phyloP scores from a whole-genome alignment of 352 stramenopile genomes.

The Globisporangium middletonii region DNA sequence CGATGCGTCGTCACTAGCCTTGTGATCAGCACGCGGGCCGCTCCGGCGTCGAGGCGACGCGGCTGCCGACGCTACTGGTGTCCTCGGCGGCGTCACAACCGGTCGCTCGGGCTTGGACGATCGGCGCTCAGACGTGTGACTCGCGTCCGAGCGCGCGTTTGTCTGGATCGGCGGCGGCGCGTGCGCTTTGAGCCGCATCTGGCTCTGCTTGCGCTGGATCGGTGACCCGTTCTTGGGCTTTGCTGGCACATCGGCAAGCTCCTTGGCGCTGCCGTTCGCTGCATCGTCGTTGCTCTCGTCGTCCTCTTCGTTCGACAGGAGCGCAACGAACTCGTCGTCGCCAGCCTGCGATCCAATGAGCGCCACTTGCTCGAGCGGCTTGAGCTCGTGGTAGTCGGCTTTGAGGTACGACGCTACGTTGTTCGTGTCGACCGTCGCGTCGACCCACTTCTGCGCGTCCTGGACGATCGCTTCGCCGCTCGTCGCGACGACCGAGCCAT shows the following conservation, averaged over 20 bases:
- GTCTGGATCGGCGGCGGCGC: conserved; percentile 3
- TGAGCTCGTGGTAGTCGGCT: conserved; percentile 57
- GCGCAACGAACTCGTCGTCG: conserved; percentile 55
- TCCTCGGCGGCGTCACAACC: neutral
- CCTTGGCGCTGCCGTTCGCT: too few relatives aligned
- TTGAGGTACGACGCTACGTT: conserved; percentile 46
- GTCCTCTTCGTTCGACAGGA: conserved; percentile 38
- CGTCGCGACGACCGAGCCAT: conserved; percentile 36
- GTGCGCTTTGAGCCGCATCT: conserved; percentile 1
- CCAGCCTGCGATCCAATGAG: conserved; percentile 31
- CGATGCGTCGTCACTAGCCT: neutral
- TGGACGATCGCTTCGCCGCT: conserved; percentile 56
- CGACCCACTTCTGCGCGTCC: conserved; percentile 64
- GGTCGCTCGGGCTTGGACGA: neutral
- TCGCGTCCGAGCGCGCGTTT: neutral
- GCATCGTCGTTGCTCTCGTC: conserved; percentile 8
- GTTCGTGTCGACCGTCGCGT: conserved; percentile 31
- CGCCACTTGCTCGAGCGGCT: conserved; percentile 45
- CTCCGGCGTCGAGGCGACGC: conserved; percentile 2
- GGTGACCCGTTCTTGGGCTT: conserved; percentile 5
- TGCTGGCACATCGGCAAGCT: neutral
- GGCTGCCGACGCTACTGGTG: neutral
- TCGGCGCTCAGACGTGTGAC: neutral
- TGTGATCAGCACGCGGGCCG: conserved; percentile 2
- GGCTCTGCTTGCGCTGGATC: conserved; percentile 30